Percentiles rank a stretch among this genome's conserved stretches.
These are phyloP conservation scores for Curvularia verruculosa DNA, from an alignment of 2,329 filamentous ascomycete genomes.

Conservation along the genomic window DNA sequence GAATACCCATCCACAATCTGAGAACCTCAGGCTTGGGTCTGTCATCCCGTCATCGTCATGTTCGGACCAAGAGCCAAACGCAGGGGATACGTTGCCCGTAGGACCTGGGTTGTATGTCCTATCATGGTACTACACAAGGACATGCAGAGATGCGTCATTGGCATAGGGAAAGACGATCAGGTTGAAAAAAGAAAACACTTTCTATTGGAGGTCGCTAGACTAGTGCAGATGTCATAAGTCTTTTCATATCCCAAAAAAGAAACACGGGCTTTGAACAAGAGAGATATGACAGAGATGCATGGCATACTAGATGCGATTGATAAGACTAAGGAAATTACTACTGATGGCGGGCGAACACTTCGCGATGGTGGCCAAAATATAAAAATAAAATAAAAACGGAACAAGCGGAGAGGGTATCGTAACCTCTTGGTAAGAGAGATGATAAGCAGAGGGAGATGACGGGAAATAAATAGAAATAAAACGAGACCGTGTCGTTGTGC, in stretches of 20 bases:
- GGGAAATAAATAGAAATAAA: not conserved
- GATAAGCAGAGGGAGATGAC: not conserved
- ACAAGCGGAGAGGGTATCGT: conserved; percentile 15
- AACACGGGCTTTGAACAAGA: not conserved
- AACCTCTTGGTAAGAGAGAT: conserved; percentile 12
- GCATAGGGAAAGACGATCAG: not conserved
- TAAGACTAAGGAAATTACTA: conserved; percentile 19
- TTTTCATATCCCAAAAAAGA: conserved; percentile 1
- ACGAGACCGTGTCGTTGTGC: conserved; percentile 7
- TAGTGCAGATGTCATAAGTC: conserved; percentile 2
- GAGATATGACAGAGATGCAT: conserved; percentile 2
- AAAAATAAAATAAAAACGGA: too few species aligned
- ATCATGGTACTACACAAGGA: too few species aligned
- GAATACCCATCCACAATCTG: not conserved
- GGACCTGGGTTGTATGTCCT: not conserved
- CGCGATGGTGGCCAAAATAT: conserved; percentile 11
- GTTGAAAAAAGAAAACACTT: not conserved
- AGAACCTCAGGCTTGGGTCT: not conserved
- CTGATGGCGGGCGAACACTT: conserved; percentile 22
- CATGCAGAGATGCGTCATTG: not conserved
- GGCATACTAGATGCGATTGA: conserved; percentile 26
- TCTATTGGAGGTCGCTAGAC: not conserved
- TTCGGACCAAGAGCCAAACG: not conserved
- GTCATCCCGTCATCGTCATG: not conserved
- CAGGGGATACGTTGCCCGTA: not conserved